Evolutionary conservation across 129 eudicot genomes (phyloP), one percentile per base, ranked within the genome.

Genomic region (Saposhnikovia divaricata): DNA sequence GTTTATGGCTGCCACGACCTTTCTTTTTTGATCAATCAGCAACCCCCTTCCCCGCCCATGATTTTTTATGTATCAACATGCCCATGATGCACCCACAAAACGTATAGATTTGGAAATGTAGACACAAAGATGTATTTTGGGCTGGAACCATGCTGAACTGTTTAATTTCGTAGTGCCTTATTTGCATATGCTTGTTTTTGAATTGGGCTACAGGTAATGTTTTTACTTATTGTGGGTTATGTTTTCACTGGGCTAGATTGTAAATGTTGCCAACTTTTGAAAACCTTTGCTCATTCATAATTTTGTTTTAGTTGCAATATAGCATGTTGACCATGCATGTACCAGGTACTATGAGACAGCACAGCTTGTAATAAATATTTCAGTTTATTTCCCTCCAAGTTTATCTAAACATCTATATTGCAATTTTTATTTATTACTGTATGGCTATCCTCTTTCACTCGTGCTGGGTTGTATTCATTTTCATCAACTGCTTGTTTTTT

Each of bases 401-500:
- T 2, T 21, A 8, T 5, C 4, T 13, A 5, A 25, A 25, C 72
- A 14, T 31, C 12, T 66, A 23, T 28, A 10, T 66, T 65, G 19
- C 72, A 25, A 11, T 65, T 27, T 7, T 57, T 57, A 23, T 13
- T 57, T 23, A 21, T 57, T 21, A 46, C 53, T 18, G 27, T 12
- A 34, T 71, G 45, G n/a, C 2, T 28, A 43, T 42, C 28, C 42
- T 75, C 59, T 7, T 74, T 11, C 31, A n/a, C 61, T 75, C 59
- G 0, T 45, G 4, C 48, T 45, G 4, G 78, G 31, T 23, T 23
- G 12, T n/a, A 2, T 13, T 27, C 40, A 75, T 25, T 1, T 63
- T 75, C 59, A 46, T 75, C 42, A 46, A 45, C 43, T 77, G 66
- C 34, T 76, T 86, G 4, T 73, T 25, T 27, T 47, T 47, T 78